Conservation (phyloP, 176 grass and related monocot genomes). For the Elymus sibiricus region DNA sequence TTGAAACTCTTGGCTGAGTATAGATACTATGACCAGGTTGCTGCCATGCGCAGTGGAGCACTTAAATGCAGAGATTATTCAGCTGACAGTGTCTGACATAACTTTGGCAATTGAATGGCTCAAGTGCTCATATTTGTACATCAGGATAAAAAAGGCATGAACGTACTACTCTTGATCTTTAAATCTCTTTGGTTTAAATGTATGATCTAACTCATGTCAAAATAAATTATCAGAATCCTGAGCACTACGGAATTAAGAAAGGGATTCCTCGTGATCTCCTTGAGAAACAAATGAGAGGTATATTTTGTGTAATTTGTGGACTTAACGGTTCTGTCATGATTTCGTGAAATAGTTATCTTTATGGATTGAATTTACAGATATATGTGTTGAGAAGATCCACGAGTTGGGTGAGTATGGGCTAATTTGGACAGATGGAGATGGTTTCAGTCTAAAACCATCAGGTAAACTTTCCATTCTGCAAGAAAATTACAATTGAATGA, state of each 20-base stretch:
- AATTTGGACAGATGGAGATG: conserved; percentile 81
- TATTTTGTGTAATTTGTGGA: conserved; percentile 15
- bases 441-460: conserved; percentile 86
- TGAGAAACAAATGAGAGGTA: conserved; percentile 89
- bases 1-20: conserved; percentile 22
- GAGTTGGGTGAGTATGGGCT: conserved; percentile 82
- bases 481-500: conserved; percentile 2
- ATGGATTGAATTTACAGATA: conserved; percentile 54
- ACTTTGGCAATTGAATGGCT: conserved; percentile 91
- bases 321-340: conserved; percentile 13
- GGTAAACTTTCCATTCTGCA: conserved; percentile 41
- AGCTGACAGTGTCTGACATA: conserved; percentile 82
- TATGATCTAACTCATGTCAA: conserved; percentile 29
- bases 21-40: conserved; percentile 53
- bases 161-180: conserved; percentile 21
- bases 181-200: not conserved
- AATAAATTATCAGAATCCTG: conserved; percentile 74
- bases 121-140: conserved; percentile 90
- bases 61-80: conserved; percentile 93
- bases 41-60: conserved; percentile 91
- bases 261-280: conserved; percentile 54
- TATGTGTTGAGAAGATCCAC: conserved; percentile 87
- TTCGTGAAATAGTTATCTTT: conserved; percentile 29
- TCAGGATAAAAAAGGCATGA: conserved; percentile 83
- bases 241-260: conserved; percentile 77